phyloP scores from a whole-genome alignment of 2,329 filamentous ascomycete species.

The Monosporascus sp. region DNA sequence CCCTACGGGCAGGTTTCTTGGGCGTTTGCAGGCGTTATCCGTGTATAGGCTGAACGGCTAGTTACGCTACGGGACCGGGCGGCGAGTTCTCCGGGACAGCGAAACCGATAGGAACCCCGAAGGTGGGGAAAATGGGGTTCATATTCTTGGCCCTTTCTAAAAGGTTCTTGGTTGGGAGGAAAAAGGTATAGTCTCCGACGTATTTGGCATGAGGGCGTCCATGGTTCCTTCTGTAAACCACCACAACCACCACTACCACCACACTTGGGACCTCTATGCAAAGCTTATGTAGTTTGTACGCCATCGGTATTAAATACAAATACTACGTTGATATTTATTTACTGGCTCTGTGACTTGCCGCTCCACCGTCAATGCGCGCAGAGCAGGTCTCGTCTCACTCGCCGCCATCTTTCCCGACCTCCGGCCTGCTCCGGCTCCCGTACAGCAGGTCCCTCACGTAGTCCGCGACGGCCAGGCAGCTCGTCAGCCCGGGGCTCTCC shows the following conservation, averaged over 20 bases:
- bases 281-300: neutral
- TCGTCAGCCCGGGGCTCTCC: slow-evolving; percentile 89
- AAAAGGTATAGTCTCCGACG: too few relatives aligned
- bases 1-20: neutral
- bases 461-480: slow-evolving; percentile 78
- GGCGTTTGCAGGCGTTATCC: neutral
- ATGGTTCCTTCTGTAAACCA: too few relatives aligned
- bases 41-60: neutral
- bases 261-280: neutral
- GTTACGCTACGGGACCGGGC: neutral
- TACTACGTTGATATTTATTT: too few relatives aligned
- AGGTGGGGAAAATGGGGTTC: too few relatives aligned
- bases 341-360: too few relatives aligned
- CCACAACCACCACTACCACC: too few relatives aligned
- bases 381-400: too few relatives aligned
- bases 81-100: too few relatives aligned
- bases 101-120: too few relatives aligned
- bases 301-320: neutral
- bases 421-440: slow-evolving; percentile 11
- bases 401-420: neutral
- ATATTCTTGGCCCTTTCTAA: too few relatives aligned
- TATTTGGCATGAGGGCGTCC: too few relatives aligned
- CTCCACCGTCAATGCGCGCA: neutral
- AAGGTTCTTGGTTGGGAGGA: too few relatives aligned
- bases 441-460: slow-evolving; percentile 56